Evolutionary conservation across 371 early-diverging fungal genomes (phyloP).

Genomic region (Lichtheimia hyalospora): DNA sequence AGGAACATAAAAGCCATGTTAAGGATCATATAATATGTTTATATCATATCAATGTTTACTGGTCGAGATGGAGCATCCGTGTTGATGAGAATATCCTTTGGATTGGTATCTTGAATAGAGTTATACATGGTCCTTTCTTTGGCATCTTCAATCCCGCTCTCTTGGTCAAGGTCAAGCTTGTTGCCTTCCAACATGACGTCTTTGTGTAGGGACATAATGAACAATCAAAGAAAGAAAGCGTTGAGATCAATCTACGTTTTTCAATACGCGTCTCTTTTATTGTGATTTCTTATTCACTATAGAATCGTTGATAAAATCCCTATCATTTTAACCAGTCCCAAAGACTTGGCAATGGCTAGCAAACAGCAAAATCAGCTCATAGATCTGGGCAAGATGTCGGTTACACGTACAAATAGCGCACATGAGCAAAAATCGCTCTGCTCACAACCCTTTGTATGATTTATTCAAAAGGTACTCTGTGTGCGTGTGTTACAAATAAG

Average conservation of each 20-base stretch:
- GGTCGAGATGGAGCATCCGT: slow-evolving; percentile 19
- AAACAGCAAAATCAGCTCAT: slow-evolving; percentile 19
- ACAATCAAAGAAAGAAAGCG: no score
- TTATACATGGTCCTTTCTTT: slow-evolving; percentile 14
- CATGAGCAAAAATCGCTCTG: slow-evolving; percentile 7
- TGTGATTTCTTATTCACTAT: background rate
- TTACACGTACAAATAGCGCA: background rate
- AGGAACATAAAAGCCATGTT: no score
- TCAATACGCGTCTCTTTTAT: background rate
- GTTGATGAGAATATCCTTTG: slow-evolving; percentile 18
- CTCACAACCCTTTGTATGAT: background rate
- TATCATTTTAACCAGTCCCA: slow-evolving; percentile 5
- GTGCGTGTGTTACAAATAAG: background rate
- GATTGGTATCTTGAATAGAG: slow-evolving; percentile 13
- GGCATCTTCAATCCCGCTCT: slow-evolving; percentile 3
- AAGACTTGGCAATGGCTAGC: slow-evolving; percentile 5
- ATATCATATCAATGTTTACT: slow-evolving; percentile 2
- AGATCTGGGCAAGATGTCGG: background rate
- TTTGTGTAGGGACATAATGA: no score
- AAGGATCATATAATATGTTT: no score
- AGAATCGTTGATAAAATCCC: slow-evolving; percentile 1
- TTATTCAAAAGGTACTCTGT: no score
- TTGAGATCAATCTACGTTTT: no score
- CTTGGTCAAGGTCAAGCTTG: slow-evolving; percentile 13
- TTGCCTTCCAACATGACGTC: background rate